These are phyloP conservation scores for Ceratobasidium papillatum DNA, from an alignment of 1,284 basidiomycete genomes.

Conservation along the genomic window DNA sequence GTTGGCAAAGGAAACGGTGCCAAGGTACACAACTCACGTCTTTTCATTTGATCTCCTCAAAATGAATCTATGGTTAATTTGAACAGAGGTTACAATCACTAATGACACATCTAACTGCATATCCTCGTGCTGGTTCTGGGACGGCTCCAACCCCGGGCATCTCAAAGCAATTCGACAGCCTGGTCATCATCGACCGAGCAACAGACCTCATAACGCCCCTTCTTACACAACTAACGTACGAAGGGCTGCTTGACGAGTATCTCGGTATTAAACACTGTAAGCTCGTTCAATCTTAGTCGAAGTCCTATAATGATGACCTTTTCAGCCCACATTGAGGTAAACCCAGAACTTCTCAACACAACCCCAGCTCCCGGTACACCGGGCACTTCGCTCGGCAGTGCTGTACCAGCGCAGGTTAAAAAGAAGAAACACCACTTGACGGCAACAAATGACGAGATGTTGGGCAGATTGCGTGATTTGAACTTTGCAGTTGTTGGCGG, in stretches of 20 bases:
- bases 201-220: constrained; percentile 97
- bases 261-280: constrained; percentile 89
- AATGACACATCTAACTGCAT: constrained; percentile 32
- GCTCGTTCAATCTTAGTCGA: constrained; percentile 47
- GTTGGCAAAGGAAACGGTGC: constrained; percentile 94
- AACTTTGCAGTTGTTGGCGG: constrained; percentile 95
- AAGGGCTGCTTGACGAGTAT: constrained; percentile 95
- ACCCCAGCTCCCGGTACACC: constrained; percentile 55
- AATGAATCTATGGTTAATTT: not conserved
- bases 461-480: constrained; percentile 84
- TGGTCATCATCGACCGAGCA: constrained; percentile 89
- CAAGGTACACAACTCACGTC: constrained; percentile 63
- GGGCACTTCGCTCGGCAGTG: constrained; percentile 45
- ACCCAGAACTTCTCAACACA: constrained; percentile 72
- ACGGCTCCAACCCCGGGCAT: constrained; percentile 52
- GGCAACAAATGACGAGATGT: constrained; percentile 80
- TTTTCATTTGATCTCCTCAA: constrained; percentile 31
- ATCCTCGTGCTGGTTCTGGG: constrained; percentile 51
- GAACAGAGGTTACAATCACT: constrained; percentile 33
- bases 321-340: constrained; percentile 89
- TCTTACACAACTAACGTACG: constrained; percentile 95
- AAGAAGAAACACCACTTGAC: constrained; percentile 90
- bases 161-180: constrained; percentile 78
- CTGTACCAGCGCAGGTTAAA: constrained; percentile 71
- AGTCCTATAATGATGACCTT: constrained; percentile 28